A percentile compares a stretch with the other conserved stretches of the same genome.
phyloP scores from a whole-genome alignment of 2,329 filamentous ascomycete genomes.

The Fusarium sarcochroum region DNA sequence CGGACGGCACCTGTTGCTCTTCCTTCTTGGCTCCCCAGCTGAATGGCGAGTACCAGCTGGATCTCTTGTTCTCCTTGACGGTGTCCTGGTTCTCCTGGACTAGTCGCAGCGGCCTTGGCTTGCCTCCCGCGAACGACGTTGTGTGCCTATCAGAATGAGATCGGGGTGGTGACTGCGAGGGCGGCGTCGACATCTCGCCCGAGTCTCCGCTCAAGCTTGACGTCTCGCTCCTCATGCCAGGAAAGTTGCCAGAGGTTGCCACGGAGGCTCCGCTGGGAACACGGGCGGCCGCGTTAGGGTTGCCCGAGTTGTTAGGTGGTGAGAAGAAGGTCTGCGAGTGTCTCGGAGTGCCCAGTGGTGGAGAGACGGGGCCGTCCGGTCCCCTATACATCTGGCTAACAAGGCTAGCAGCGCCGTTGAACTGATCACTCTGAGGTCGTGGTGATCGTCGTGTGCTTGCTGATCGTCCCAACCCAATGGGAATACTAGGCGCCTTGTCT shows the following conservation, averaged over 20 bases:
- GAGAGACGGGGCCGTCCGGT: slow-evolving; percentile 73
- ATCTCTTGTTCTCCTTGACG: slow-evolving; percentile 69
- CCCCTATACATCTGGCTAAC: slow-evolving; percentile 93
- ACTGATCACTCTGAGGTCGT: slow-evolving; percentile 75
- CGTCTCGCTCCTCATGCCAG: slow-evolving; percentile 77
- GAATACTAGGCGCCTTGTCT: slow-evolving; percentile 81
- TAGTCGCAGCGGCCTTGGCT: slow-evolving; percentile 86
- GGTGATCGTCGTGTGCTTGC: slow-evolving; percentile 66
- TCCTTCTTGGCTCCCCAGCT: slow-evolving; percentile 65
- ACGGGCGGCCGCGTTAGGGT: slow-evolving; percentile 65
- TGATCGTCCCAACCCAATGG: slow-evolving; percentile 71
- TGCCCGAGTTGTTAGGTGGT: slow-evolving; percentile 63
- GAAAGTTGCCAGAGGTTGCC: slow-evolving; percentile 73
- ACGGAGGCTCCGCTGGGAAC: slow-evolving; percentile 65
- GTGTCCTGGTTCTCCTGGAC: slow-evolving; percentile 81
- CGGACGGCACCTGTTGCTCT: slow-evolving; percentile 53
- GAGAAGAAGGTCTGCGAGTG: slow-evolving; percentile 76
- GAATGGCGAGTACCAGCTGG: slow-evolving; percentile 76
- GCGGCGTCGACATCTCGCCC: slow-evolving; percentile 63
- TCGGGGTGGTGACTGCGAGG: slow-evolving; percentile 68
- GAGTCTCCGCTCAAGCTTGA: slow-evolving; percentile 78
- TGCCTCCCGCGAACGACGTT: slow-evolving; percentile 72
- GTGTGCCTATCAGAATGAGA: slow-evolving; percentile 68
- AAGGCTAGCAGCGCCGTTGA: slow-evolving; percentile 75
- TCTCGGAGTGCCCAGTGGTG: slow-evolving; percentile 70